Base-by-base conservation (phyloP, 2,329 filamentous ascomycete species). In the Epichloe gansuensis region DNA sequence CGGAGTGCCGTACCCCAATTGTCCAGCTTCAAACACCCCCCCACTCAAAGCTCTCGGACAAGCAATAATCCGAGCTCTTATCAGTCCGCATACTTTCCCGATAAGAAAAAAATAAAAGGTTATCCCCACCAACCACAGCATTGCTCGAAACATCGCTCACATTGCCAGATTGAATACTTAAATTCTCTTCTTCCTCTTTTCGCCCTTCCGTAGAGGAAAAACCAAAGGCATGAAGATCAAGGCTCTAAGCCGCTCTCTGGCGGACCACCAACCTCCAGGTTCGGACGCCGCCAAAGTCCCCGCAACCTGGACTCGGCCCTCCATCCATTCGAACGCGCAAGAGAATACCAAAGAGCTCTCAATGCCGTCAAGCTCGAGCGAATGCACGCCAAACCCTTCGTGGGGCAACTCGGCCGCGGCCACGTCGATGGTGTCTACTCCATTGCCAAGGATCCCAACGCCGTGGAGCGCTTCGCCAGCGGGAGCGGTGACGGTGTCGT, bases 321-420 rank as follows among this genome's bases (percentile, higher is more conserved):
- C 55, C 90, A 95, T 70, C 91, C 88, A 2, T 95, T 96, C 69
- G 90, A 95, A 70, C 79, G 89, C 63, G 91, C 91, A 46, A 77
- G 90, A 68, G 91, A 95, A 72, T 76, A 76, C 60, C 67, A 73
- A 50, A 67, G 76, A 52, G 76, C 76, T 7, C 68, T 80, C 58
- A 78, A 89, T 80, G 91, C 91, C 28, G 89, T 90, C 54, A 96
- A 96, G 69, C 73, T 96, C 56, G 89, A 95, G 71, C 86, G 91
- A 61, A 91, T 96, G 86, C 95, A 95, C 68, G 79, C 75, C 7
- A 71, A 73, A 54, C 74, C 75, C 3, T 95, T 95, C 64, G 72
- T 98, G 45, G 87, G 80, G 1, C 88, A 96, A 67, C 81, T 98
- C 25, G 91, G 91, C 51, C 78, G 81, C 35, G 91, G 93, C 21